phyloP scores from a whole-genome alignment of 2,329 filamentous ascomycete genomes.

The Aulographum hederae region DNA sequence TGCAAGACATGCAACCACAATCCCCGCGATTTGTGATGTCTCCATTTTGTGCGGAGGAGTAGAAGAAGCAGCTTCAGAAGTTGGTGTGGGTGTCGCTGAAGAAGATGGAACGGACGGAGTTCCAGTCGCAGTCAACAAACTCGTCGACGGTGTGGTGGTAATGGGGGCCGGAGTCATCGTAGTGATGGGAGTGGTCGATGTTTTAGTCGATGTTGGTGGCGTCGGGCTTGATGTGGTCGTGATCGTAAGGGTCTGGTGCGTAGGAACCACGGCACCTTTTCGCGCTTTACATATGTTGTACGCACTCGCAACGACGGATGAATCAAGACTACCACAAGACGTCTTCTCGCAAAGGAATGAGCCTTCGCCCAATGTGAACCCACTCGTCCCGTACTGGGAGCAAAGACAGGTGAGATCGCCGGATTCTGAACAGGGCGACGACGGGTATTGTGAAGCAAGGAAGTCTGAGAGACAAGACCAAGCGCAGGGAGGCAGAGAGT shows the following conservation, averaged over 20 bases:
- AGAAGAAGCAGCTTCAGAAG: neutral
- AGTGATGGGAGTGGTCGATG: neutral
- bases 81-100: neutral
- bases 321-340: neutral
- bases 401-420: neutral
- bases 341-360: neutral
- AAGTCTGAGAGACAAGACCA: neutral
- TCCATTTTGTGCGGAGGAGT: neutral
- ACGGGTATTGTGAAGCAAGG: neutral
- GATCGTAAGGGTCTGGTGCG: neutral
- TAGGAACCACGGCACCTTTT: neutral
- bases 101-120: neutral
- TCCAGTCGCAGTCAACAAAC: neutral
- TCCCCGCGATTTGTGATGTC: neutral
- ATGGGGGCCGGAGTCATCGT: neutral
- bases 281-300: neutral
- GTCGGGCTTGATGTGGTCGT: neutral
- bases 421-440: neutral
- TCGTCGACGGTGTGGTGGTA: too few species aligned
- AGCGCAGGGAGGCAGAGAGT: neutral
- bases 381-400: neutral
- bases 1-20: neutral
- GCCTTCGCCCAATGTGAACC: neutral
- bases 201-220: neutral
- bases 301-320: neutral